Conservation (phyloP, 768 basidiomycete genomes). For the Suillus spraguei region DNA sequence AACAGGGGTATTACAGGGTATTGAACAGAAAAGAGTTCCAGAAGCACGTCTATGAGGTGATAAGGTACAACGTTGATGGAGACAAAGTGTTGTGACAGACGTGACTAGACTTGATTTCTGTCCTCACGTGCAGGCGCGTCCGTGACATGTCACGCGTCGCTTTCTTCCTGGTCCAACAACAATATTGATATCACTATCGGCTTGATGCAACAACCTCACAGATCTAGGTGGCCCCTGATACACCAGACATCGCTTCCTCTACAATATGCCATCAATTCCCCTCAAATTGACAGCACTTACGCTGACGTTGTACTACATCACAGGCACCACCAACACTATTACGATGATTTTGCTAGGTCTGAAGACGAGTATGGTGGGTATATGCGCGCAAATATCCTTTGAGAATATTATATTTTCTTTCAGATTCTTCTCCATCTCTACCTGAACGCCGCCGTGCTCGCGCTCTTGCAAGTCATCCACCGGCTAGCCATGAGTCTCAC, state of each 20-base stretch:
- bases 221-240: not conserved
- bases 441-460: conserved; percentile 23
- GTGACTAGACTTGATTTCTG: conserved; percentile 12
- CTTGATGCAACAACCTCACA: not conserved
- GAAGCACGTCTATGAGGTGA: conserved; percentile 5
- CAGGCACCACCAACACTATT: conserved; percentile 10
- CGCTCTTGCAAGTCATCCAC: not conserved
- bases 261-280: not conserved
- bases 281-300: not conserved
- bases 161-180: not conserved
- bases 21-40: conserved; percentile 11
- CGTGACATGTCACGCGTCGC: conserved; percentile 27
- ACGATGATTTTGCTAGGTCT: conserved; percentile 13
- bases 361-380: conserved; percentile 22
- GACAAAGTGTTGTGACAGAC: not conserved
- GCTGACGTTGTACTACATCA: conserved; percentile 3
- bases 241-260: not conserved
- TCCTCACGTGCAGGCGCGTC: conserved; percentile 30
- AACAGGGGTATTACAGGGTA: conserved; percentile 17
- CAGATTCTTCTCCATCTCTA: conserved; percentile 39
- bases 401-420: conserved; percentile 27
- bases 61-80: conserved; percentile 7
- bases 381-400: conserved; percentile 24
- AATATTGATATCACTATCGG: too few species aligned
- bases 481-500: not conserved